Evolutionary conservation across 495 filamentous ascomycete genomes (phyloP).

Genomic region (Aspergillus nanangensis): DNA sequence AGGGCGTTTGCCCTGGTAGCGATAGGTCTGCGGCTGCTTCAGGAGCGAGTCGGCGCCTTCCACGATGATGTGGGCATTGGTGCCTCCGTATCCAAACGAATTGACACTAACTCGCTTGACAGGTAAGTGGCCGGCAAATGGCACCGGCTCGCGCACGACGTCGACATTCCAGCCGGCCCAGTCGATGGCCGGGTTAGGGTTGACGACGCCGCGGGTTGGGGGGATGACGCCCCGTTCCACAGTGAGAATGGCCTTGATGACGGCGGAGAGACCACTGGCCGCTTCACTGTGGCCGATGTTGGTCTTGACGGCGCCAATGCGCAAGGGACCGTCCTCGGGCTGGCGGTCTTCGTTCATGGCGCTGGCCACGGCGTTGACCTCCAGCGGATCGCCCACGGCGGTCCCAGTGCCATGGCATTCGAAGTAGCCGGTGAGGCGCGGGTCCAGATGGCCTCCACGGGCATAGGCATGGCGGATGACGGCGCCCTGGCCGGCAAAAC

Average conservation of each 20-base stretch:
- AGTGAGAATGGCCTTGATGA: constrained; percentile 50
- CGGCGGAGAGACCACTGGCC: constrained; percentile 36
- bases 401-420: constrained; percentile 41
- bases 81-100: constrained; percentile 23
- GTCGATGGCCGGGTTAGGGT: too few species aligned
- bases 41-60: constrained; percentile 19
- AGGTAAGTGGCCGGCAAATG: neutral
- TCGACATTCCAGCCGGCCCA: constrained; percentile 18
- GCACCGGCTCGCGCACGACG: constrained; percentile 4
- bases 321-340: too few species aligned
- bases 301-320: too few species aligned
- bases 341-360: constrained; percentile 1
- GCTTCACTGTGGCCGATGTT: constrained; percentile 42
- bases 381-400: constrained; percentile 8
- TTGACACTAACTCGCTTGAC: constrained; percentile 7
- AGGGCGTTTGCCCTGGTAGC: too few species aligned
- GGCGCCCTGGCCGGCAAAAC: constrained; percentile 15
- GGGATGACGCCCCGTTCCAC: constrained; percentile 46
- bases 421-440: constrained; percentile 12
- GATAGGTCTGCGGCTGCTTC: too few species aligned
- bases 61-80: constrained; percentile 37
- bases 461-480: constrained; percentile 22
- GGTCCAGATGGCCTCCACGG: constrained; percentile 21
- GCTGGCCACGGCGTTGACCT: constrained; percentile 5
- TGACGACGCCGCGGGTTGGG: too few species aligned